Evolutionary conservation across 116 monocot genomes (phyloP).

Genomic region (Posidonia oceanica): DNA sequence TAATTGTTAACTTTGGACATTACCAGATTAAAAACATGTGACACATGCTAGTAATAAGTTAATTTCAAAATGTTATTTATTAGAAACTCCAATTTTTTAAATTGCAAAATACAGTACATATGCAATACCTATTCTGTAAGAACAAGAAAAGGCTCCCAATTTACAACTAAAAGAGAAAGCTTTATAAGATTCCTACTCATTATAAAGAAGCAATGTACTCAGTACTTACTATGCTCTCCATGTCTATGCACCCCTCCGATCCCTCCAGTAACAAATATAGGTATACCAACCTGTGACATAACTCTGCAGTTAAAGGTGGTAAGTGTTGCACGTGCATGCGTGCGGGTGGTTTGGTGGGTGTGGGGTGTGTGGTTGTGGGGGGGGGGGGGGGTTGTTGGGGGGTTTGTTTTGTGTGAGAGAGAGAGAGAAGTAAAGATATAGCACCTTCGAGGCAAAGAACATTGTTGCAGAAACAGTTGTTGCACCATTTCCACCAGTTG

Average conservation of each 20-base stretch:
- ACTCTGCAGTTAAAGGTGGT: not conserved
- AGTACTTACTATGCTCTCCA: conserved; percentile 75
- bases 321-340: not conserved
- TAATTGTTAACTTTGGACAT: no score
- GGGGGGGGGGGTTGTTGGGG: not conserved
- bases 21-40: no score
- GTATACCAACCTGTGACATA: conserved; percentile 67
- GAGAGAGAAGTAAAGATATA: not conserved
- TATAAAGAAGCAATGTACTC: not conserved
- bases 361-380: no score
- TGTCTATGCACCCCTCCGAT: conserved; percentile 95
- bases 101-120: no score
- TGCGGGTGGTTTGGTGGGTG: not conserved
- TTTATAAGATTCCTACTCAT: conserved; percentile 3
- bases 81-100: no score
- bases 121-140: no score
- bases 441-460: conserved; percentile 90
- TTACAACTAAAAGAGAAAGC: not conserved
- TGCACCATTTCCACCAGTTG: conserved; percentile 74
- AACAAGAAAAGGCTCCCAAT: not conserved
- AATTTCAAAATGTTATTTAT: no score
- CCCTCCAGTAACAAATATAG: conserved; percentile 87
- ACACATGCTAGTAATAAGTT: no score
- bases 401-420: not conserved
- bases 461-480: conserved; percentile 97